phyloP scores from a whole-genome alignment of 1,139 yeast genomes.

The Zygoascus sp. region DNA sequence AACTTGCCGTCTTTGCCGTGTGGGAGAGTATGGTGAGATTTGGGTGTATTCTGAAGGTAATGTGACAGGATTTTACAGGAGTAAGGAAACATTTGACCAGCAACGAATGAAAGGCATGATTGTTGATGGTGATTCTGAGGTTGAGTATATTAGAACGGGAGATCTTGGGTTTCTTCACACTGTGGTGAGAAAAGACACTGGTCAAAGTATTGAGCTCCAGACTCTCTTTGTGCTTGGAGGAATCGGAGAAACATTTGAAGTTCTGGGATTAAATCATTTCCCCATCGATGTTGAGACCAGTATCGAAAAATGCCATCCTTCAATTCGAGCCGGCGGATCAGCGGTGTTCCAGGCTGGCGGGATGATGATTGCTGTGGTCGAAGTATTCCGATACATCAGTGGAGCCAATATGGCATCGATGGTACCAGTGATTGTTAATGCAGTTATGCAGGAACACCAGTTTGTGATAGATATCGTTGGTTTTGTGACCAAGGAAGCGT shows the following conservation, averaged over 20 bases:
- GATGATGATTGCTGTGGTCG: slow-evolving; percentile 73
- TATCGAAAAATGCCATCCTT: slow-evolving; percentile 61
- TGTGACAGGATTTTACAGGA: slow-evolving; percentile 51
- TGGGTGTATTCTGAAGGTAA: slow-evolving; percentile 94
- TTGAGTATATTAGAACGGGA: slow-evolving; percentile 79
- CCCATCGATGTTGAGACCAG: slow-evolving; percentile 79
- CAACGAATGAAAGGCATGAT: slow-evolving; percentile 56
- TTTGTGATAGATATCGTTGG: slow-evolving; percentile 81
- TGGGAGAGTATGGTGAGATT: slow-evolving; percentile 96
- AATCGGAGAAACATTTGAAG: slow-evolving; percentile 85
- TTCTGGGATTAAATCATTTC: slow-evolving; percentile 86
- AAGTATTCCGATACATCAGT: slow-evolving; percentile 40
- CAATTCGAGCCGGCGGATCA: slow-evolving; percentile 50
- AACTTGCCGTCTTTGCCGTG: slow-evolving; percentile 67
- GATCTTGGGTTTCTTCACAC: slow-evolving; percentile 89
- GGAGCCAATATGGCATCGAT: slow-evolving; percentile 56
- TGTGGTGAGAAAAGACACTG: slow-evolving; percentile 41
- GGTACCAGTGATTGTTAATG: slow-evolving; percentile 78
- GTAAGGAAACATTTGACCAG: slow-evolving; percentile 38
- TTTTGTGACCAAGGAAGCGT: slow-evolving; percentile 61
- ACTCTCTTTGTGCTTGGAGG: slow-evolving; percentile 81
- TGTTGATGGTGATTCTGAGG: slow-evolving; percentile 56
- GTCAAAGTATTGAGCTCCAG: slow-evolving; percentile 55
- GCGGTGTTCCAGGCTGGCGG: slow-evolving; percentile 84
- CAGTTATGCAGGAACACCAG: slow-evolving; percentile 76